A percentile compares a stretch with the other conserved stretches of the same genome.
Evolutionary conservation across 371 early-diverging fungal genomes (phyloP).

Genomic region (Rhizopus delemar): DNA sequence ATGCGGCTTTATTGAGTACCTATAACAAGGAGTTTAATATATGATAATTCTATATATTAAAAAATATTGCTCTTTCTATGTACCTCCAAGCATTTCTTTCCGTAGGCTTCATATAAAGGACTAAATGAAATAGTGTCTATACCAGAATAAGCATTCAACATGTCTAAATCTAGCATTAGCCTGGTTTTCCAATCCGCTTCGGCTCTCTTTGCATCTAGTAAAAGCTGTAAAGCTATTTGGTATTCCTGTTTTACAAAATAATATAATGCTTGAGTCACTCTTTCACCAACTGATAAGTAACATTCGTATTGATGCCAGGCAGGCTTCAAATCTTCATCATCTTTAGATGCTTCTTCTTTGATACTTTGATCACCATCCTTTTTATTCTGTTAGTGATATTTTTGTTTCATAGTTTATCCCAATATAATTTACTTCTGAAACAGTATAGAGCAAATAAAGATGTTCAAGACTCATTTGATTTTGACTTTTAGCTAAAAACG

Average conservation of each 20-base stretch:
- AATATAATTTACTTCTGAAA: slow-evolving; percentile 10
- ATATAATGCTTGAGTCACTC: slow-evolving; percentile 19
- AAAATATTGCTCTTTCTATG: neutral
- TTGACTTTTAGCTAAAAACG: slow-evolving; percentile 26
- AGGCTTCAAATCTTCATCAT: slow-evolving; percentile 14
- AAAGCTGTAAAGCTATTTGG: slow-evolving; percentile 16
- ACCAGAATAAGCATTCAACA: slow-evolving; percentile 16
- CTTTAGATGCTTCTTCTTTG: slow-evolving; percentile 16
- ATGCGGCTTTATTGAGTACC: slow-evolving; percentile 31
- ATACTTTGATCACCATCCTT: neutral
- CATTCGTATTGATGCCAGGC: slow-evolving; percentile 32
- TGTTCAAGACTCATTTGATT: slow-evolving; percentile 25
- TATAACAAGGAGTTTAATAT: slow-evolving; percentile 2
- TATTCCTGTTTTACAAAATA: slow-evolving; percentile 24
- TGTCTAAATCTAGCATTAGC: slow-evolving; percentile 27
- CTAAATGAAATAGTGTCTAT: slow-evolving; percentile 29
- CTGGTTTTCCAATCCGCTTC: slow-evolving; percentile 41
- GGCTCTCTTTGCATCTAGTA: slow-evolving; percentile 29
- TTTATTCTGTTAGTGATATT: neutral
- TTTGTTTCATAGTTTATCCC: neutral
- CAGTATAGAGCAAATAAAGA: slow-evolving; percentile 22
- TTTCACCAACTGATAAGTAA: slow-evolving; percentile 19
- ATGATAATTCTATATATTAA: slow-evolving; percentile 8
- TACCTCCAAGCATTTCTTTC: slow-evolving; percentile 39
- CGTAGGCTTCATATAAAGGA: slow-evolving; percentile 18